Percentiles rank a stretch among this genome's conserved stretches.
These are phyloP conservation scores for Fragaria vesca DNA, from an alignment of 306 rosid genomes.

Conservation along the genomic window DNA sequence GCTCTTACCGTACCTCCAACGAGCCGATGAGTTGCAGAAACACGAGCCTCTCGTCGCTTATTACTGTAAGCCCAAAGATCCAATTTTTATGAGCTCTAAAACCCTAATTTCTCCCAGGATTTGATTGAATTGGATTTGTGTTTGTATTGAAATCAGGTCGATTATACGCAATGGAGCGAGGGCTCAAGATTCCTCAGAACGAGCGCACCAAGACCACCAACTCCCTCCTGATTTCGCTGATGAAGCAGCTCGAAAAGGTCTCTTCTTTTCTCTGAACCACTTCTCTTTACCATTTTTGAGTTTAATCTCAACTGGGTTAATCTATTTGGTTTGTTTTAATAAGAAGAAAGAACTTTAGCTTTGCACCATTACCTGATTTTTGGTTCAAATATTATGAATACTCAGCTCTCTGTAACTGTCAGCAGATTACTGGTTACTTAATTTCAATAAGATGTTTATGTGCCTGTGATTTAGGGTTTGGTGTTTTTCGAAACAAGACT, in stretches of 20 bases:
- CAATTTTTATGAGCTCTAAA: not conserved
- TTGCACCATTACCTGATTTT: not conserved
- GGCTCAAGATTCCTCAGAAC: slow-evolving; percentile 79
- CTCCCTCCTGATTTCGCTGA: slow-evolving; percentile 86
- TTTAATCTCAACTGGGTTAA: not conserved
- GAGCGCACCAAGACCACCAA: slow-evolving; percentile 95
- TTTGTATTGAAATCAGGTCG: slow-evolving; percentile 55
- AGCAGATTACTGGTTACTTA: slow-evolving; percentile 19
- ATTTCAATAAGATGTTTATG: slow-evolving; percentile 10
- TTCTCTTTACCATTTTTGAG: not conserved
- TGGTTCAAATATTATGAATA: not conserved
- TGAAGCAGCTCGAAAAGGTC: slow-evolving; percentile 98
- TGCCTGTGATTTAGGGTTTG: slow-evolving; percentile 6
- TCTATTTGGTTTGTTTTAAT: slow-evolving; percentile 1
- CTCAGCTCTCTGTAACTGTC: slow-evolving; percentile 4
- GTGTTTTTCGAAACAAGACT: not conserved
- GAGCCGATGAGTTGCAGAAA: slow-evolving; percentile 99
- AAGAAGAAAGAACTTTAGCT: not conserved
- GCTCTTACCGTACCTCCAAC: slow-evolving; percentile 96
- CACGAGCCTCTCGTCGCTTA: slow-evolving; percentile 96
- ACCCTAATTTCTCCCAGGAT: not conserved
- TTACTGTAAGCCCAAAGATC: slow-evolving; percentile 53
- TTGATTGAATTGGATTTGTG: not conserved
- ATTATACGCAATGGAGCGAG: slow-evolving; percentile 95
- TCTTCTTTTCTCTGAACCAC: not conserved